These are phyloP conservation scores for Alternaria sp. DNA, from an alignment of 2,329 filamentous ascomycete species.

Conservation along the genomic window DNA sequence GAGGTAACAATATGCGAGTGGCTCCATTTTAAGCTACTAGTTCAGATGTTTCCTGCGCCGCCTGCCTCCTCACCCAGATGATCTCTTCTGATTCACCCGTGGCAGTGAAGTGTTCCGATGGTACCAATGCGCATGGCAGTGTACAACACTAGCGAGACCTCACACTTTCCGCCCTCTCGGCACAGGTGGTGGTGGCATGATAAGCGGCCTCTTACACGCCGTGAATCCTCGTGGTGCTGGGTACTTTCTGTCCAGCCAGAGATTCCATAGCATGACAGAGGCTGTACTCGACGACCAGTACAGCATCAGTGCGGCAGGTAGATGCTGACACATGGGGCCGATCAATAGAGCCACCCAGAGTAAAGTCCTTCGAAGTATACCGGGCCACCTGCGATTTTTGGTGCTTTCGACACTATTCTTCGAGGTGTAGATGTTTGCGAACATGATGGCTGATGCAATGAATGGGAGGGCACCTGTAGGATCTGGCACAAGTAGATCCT, in stretches of 20 bases:
- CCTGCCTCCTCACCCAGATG: neutral
- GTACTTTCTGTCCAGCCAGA: constrained; percentile 39
- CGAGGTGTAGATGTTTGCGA: constrained; percentile 53
- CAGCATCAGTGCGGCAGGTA: constrained; percentile 52
- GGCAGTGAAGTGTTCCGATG: neutral
- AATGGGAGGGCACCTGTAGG: constrained; percentile 58
- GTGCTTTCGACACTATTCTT: constrained; percentile 26
- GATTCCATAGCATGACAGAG: constrained; percentile 43
- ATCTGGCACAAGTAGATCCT: constrained; percentile 62
- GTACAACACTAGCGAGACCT: neutral
- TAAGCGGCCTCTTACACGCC: constrained; percentile 37
- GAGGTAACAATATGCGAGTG: neutral
- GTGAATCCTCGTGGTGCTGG: constrained; percentile 31
- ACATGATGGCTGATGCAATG: constrained; percentile 55
- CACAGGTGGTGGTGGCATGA: constrained; percentile 22
- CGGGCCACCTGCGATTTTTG: constrained; percentile 16
- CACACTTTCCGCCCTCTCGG: constrained; percentile 9
- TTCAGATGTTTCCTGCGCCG: neutral
- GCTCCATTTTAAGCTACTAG: neutral
- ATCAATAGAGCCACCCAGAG: constrained; percentile 43
- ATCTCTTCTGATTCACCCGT: neutral
- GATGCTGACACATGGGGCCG: constrained; percentile 38
- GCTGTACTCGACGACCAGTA: constrained; percentile 48
- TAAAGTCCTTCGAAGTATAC: constrained; percentile 28
- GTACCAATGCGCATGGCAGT: neutral